Evolutionary conservation across 495 filamentous ascomycete species (phyloP), one percentile per base, ranked within the genome.

Genomic region (Xylaria palmicola): DNA sequence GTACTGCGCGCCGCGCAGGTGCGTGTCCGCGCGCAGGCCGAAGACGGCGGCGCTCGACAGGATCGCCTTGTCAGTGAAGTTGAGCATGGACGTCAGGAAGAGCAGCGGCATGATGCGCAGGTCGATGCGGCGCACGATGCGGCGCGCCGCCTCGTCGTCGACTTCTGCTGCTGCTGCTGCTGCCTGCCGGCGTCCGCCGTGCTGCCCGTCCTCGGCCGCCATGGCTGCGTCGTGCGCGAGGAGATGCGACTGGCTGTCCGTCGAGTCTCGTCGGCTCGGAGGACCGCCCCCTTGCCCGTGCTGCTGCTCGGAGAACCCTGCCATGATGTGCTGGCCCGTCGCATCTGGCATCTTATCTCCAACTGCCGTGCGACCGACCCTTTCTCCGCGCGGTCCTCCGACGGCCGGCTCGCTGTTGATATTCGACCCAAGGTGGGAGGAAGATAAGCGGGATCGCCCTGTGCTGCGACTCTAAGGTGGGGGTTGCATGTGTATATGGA

Each of bases 31-130:
- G 17, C 65, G 66, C 43, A 74, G 48, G 8, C 72, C 73, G 43
- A 73, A 75, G 8, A 75, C 70, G 10, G 72, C 29, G 4, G 73
- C 72, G 49, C 64, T 72, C 6, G 72, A 73, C 17, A 74, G 47
- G 29, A 72, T 75, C 36, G 68, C 71, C 64, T 75, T 75, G 40
- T 75, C 73, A 68, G 74, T 74, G 61, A 72, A 74, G 56, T 70
- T 70, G 55, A 75, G 56, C 53, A 63, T 64, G 40, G 72, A 72
- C 15, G 62, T 65, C 2, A 70, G 15, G 29, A 72, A 72, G 1
- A 75, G 65, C 1, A 73, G 50, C 9, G 71, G 68, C 52, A 75
- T 62, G 17, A 75, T 60, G 3, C 27, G 62, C 48, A 43, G 62
- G 63, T 75, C 72, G 48, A 75, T 72, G 20, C 70, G 72, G 7